These are phyloP conservation scores for Nakataea oryzae DNA, from an alignment of 2,329 filamentous ascomycete genomes.

Conservation along the genomic window DNA sequence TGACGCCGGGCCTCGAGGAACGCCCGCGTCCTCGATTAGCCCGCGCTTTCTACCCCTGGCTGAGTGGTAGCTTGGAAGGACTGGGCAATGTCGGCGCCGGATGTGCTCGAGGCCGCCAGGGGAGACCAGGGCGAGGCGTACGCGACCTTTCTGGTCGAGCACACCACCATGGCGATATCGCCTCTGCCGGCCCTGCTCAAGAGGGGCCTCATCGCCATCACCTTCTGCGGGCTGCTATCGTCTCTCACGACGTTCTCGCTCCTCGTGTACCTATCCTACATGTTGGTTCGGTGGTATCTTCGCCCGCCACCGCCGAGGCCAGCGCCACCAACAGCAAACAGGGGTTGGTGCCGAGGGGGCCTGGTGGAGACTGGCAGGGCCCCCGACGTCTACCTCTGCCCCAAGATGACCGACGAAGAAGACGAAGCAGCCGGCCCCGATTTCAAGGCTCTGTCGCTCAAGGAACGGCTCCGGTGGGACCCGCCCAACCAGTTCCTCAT, in stretches of 20 bases:
- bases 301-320: not conserved
- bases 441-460: conserved; percentile 4
- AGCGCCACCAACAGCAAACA: not conserved
- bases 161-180: not conserved
- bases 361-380: not conserved
- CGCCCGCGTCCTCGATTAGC: not conserved
- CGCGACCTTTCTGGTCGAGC: not conserved
- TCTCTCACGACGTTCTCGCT: not conserved
- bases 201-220: not conserved
- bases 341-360: not conserved
- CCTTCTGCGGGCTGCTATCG: not conserved
- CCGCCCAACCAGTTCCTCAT: conserved; percentile 57
- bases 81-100: not conserved
- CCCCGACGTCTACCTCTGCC: not conserved
- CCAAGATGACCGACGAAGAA: not conserved
- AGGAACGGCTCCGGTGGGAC: conserved; percentile 17
- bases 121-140: not conserved
- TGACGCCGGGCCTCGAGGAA: not conserved
- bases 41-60: not conserved
- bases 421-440: not conserved
- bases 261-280: not conserved
- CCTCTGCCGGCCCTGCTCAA: not conserved
- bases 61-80: not conserved
- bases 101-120: not conserved
- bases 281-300: not conserved